Base-by-base conservation (phyloP, 805 yeast genomes). In the Yamadazyma akitaensis region DNA sequence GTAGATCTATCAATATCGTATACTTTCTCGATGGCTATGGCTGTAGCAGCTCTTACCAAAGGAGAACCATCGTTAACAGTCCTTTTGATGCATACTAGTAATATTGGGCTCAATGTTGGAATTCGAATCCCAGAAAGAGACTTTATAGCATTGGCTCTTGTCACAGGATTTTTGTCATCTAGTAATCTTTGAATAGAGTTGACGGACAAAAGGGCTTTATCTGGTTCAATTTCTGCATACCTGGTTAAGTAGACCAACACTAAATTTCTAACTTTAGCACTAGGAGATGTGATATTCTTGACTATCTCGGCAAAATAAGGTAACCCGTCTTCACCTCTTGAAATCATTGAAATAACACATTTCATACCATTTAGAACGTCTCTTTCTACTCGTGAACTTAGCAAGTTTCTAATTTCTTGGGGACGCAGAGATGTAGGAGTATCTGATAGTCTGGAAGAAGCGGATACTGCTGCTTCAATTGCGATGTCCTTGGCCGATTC, bases 181-280 rank as follows among this genome's bases (percentile, higher is more conserved):
- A 92, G 66, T 1, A 88, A 76, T 64, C 87, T 89, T 63, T 94
- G 99, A 41, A 94, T 86, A 0, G 97, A 87, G 63, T 94, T 94
- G 53, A 94, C 87, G 0, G 96, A 82, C 39, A 94, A 72, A 17
- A 94, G 74, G 2, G 98, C 94, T n/a, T 88, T 77, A 61, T 91
- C 96, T 9, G 94, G 96, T 54, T 88, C 91, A 46, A 73, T 64
- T 51, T 88, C 95, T 19, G 96, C 94, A 61, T 81, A 89, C 46
- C 86, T 75, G 37, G 83, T 68, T 41, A 94, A 67, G 55, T 88
- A 88, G 1, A 85, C 73, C 64, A 88, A 81, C 1, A 90, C 96
- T 61, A 92, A 73, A 54, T 84, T 81, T 49, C 88, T 80, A 25
- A 88, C 78, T 51, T 82, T 84, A 46, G 81, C 79, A 40, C 70